Base-by-base conservation (phyloP, 176 grass and related monocot genomes). In the Thinopyrum elongatum region DNA sequence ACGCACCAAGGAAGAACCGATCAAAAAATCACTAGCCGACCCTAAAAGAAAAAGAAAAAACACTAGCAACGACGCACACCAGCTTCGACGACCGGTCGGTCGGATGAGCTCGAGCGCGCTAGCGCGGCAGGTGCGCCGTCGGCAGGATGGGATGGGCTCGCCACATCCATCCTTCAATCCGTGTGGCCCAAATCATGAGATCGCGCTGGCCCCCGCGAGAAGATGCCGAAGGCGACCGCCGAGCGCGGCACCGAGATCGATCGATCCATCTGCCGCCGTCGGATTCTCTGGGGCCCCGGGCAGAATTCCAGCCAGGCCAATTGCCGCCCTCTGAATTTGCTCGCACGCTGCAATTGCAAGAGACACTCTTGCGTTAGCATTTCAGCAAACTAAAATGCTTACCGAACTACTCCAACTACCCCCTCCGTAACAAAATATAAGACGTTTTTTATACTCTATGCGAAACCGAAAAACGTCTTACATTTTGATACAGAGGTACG, bases 121-220 rank as follows among this genome's bases (percentile, higher is more conserved):
- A n/a, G 42, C 14, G 46, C 58, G 34, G 82, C 82, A 67, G 88
- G 83, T 81, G 78, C 78, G 83, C 60, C 83, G 70, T 89, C 78
- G 62, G 31, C 61, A 49, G 38, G 42, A 22, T 21, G 79, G 22
- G 80, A 19, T n/a, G 1, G n/a, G 74, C 77, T 61, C 66, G 26
- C 68, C 65, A n/a, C 30, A 70, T 61, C 73, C 23, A 46, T 46
- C 42, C 42, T 12, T 46, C 42, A 13, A 53, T 63, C 46, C 71
- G 41, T 83, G 72, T 83, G 72, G 28, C 65, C 36, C 30, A 26
- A 9, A 74, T 46, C 71, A 29, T 13, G 27, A 53, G 73, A 76
- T 31, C 42, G 7, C 44, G 26, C 14, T 26, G 73, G 73, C 0
- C 41, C 9, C 44, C 23, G 8, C 26, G 16, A 29, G 49, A 71